Conservation (phyloP, 805 yeast species). For the Pichia eremophila region DNA sequence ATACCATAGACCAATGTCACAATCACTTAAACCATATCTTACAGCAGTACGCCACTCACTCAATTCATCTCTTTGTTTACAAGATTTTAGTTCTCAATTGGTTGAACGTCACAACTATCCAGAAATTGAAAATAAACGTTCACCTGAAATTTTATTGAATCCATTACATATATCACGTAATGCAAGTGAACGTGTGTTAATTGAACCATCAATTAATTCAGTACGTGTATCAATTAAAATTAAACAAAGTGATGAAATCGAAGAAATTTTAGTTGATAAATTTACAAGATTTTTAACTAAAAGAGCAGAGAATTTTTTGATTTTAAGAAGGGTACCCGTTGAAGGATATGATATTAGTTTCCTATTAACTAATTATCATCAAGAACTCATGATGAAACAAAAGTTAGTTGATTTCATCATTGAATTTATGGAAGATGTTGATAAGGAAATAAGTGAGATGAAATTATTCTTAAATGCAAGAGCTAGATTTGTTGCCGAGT, state of each 20-base stretch:
- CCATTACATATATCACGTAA: conserved; percentile 88
- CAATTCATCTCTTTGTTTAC: conserved; percentile 86
- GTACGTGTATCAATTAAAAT: conserved; percentile 85
- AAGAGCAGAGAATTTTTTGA: conserved; percentile 90
- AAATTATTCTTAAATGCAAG: conserved; percentile 93
- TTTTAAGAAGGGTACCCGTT: conserved; percentile 84
- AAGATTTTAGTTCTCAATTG: conserved; percentile 88
- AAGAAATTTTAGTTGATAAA: conserved; percentile 86
- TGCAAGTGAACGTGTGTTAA: conserved; percentile 84
- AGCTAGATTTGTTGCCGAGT: conserved; percentile 96
- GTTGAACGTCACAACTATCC: conserved; percentile 97
- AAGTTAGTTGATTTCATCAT: conserved; percentile 93
- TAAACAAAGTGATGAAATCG: conserved; percentile 97
- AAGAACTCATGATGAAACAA: conserved; percentile 90
- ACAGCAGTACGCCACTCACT: conserved; percentile 89
- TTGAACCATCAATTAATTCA: conserved; percentile 90
- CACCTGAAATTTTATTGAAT: conserved; percentile 77
- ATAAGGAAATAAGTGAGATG: conserved; percentile 97
- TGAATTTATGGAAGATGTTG: conserved; percentile 98
- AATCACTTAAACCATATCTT: conserved; percentile 90
- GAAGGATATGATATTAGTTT: conserved; percentile 90
- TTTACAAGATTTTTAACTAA: conserved; percentile 90
- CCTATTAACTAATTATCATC: conserved; percentile 86
- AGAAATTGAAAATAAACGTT: conserved; percentile 80
- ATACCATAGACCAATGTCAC: conserved; percentile 46